Percentiles rank a stretch among this genome's conserved stretches.
phyloP scores from a whole-genome alignment of 108 stramenopile species.

The Stephanodiscus minutulus region DNA sequence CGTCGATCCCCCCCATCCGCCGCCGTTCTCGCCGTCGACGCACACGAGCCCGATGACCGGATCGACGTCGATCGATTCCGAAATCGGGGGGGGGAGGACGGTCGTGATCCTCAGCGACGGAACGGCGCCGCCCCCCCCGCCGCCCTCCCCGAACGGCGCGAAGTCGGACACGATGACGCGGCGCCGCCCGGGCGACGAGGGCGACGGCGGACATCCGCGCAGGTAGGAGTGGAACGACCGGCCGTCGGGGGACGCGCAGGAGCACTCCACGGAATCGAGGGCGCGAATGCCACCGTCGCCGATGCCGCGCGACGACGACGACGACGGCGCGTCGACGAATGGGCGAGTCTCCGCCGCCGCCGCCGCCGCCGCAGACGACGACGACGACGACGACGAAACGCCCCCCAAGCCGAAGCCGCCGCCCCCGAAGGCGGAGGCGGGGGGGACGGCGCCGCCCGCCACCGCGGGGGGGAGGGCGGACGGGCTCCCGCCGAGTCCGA shows the following conservation, averaged over 20 bases:
- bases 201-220: too few relatives aligned
- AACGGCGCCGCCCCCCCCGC: too few relatives aligned
- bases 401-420: too few relatives aligned
- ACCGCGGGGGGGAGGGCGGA: too few relatives aligned
- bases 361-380: background rate
- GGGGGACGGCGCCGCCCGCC: too few relatives aligned
- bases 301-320: background rate
- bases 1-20: background rate
- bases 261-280: slow-evolving; percentile 15
- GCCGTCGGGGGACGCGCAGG: slow-evolving; percentile 67
- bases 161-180: slow-evolving; percentile 55
- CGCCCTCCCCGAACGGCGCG: slow-evolving; percentile 45
- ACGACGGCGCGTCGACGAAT: background rate
- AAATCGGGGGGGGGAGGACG: slow-evolving; percentile 44
- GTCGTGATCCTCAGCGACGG: slow-evolving; percentile 24
- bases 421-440: background rate
- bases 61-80: slow-evolving; percentile 50
- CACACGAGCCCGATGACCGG: slow-evolving; percentile 67
- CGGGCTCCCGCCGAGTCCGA: too few relatives aligned
- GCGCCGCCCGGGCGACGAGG: background rate
- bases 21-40: slow-evolving; percentile 48
- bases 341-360: background rate
- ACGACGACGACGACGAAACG: background rate
- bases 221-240: slow-evolving; percentile 60
- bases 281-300: too few relatives aligned